Base-by-base conservation (phyloP, 2,329 filamentous ascomycete species). In the Fusarium marasasianum region DNA sequence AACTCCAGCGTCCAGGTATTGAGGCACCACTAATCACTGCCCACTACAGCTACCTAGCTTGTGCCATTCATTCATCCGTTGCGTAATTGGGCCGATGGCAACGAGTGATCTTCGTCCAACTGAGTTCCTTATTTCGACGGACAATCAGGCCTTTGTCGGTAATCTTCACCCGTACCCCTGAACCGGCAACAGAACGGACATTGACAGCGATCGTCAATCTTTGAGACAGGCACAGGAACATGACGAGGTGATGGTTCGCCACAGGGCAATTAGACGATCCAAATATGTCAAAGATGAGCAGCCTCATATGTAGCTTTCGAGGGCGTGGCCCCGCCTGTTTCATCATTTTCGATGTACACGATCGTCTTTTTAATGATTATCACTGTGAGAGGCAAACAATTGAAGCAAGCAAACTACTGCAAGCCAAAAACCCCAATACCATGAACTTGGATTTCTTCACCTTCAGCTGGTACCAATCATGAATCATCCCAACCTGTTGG, bases 271-370 rank as follows among this genome's bases (percentile, higher is more conserved):
- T 58, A 65, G 58, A 67, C 60, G 56, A 69, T 63, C 72, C 63
- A 43, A 69, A 73, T 59, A 56, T 58, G 74, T 66, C 65, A 77
- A 73, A 54, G 71, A 76, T 74, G 54, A 38, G 61, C 74, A 66
- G 37, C 54, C 50, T 31, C 41, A 47, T 44, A 26, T 26, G 24
- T 26, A 41, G 63, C 58, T 69, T 51, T 70, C 26, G 26, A 26
- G 35, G 48, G 56, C 54, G 56, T 61, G 60, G 66, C 63, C 56
- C 66, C 56, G 69, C 68, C 38, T 68, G 76, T 75, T 78, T 78
- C 75, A 78, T 73, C 57, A 62, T 66, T 68, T 61, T 63, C 51
- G 56, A 69, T 57, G 63, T 69, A 31, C 45, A 64, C 24, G 38
- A 53, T 69, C 63, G 22, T 61, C 41, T 40, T 48, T 18, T 33